phyloP scores from a whole-genome alignment of 2,329 filamentous ascomycete species.

The Nothomitra cinnamomea region DNA sequence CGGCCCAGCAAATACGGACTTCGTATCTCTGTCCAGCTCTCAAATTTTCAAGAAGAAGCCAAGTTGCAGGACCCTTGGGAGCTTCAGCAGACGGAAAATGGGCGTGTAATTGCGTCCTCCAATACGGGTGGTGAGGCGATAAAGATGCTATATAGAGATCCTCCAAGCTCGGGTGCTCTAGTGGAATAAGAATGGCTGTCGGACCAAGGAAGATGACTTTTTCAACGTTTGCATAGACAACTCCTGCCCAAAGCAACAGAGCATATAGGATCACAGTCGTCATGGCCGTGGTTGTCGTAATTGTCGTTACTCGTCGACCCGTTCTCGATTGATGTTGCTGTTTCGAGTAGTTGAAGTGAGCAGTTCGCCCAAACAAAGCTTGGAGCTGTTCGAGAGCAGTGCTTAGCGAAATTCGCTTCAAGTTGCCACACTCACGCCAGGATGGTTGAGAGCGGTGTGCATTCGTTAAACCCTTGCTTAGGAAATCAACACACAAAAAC shows the following conservation, averaged over 20 bases:
- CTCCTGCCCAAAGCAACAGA: conserved; percentile 9
- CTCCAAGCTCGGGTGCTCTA: conserved; percentile 37
- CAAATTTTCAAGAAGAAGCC: conserved; percentile 61
- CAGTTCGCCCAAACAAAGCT: too few species aligned
- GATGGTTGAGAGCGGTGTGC: neutral
- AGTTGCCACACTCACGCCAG: too few species aligned
- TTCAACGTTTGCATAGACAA: conserved; percentile 57
- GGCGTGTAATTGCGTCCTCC: conserved; percentile 49
- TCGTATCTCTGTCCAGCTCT: conserved; percentile 67
- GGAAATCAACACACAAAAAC: conserved; percentile 1
- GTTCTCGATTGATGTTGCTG: neutral
- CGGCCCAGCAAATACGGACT: conserved; percentile 82
- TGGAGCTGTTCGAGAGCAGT: too few species aligned
- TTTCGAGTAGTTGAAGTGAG: neutral
- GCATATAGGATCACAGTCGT: conserved; percentile 10
- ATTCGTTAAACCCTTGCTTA: neutral
- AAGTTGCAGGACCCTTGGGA: conserved; percentile 46
- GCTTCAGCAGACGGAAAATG: conserved; percentile 40
- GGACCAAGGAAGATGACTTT: conserved; percentile 81
- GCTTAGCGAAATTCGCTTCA: too few species aligned
- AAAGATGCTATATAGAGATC: conserved; percentile 48
- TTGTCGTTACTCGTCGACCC: too few species aligned
- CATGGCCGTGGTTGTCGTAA: neutral
- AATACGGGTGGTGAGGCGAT: conserved; percentile 34
- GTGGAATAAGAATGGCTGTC: conserved; percentile 34